A percentile compares a stretch with the other conserved stretches of the same genome.
Evolutionary conservation across 176 grass and related monocot genomes (phyloP).

Genomic region (Hordeum marinum): DNA sequence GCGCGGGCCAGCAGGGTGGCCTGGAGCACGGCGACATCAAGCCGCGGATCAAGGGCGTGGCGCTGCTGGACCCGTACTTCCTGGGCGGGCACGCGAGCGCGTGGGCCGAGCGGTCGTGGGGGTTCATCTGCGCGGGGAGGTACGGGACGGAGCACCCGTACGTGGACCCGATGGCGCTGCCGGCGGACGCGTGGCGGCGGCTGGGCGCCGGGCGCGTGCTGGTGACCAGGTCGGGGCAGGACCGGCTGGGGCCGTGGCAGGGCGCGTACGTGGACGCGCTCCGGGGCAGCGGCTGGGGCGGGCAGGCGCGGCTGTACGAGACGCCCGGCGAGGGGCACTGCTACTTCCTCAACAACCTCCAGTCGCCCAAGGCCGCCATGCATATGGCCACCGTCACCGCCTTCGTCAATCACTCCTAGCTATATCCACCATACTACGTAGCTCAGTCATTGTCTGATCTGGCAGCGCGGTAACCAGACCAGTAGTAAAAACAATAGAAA

Average conservation of each 20-base stretch:
- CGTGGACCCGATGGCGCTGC: constrained; percentile 53
- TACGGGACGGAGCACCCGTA: constrained; percentile 51
- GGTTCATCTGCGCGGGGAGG: constrained; percentile 49
- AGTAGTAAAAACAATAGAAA: no score
- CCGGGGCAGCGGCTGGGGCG: constrained; percentile 46
- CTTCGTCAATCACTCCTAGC: constrained; percentile 18
- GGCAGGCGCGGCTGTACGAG: constrained; percentile 23
- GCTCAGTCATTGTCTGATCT: background rate
- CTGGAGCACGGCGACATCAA: background rate
- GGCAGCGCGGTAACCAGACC: background rate
- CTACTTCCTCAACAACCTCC: constrained; percentile 53
- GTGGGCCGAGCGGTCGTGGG: constrained; percentile 28
- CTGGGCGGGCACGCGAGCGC: constrained; percentile 19
- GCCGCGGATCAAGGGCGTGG: constrained; percentile 35
- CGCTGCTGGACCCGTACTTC: constrained; percentile 70
- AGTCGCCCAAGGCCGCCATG: constrained; percentile 42
- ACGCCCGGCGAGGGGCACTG: constrained; percentile 48
- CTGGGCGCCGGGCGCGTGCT: constrained; percentile 32
- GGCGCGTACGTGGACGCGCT: constrained; percentile 49
- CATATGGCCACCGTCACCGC: constrained; percentile 48
- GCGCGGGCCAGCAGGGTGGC: background rate
- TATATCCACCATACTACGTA: background rate
- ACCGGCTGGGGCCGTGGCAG: constrained; percentile 47
- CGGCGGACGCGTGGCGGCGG: constrained; percentile 24
- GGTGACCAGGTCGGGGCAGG: constrained; percentile 49